Conservation (phyloP, 2,329 filamentous ascomycete genomes). For the Grosmannia huntii region DNA sequence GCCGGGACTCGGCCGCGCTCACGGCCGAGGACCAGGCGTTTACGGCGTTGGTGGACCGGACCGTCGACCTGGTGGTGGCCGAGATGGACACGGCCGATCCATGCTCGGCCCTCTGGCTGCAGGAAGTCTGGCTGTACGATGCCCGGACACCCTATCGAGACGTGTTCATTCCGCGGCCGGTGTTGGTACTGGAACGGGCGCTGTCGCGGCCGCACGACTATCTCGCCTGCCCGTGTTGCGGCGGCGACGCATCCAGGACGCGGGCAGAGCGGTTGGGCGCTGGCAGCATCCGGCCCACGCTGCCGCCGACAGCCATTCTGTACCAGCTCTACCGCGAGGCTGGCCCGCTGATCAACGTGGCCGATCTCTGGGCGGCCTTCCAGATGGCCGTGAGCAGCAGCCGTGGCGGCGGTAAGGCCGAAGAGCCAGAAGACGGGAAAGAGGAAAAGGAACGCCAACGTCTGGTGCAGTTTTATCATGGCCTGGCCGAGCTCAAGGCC, state of each 20-base stretch:
- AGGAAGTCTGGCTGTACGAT: conserved; percentile 68
- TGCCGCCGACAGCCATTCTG: conserved; percentile 59
- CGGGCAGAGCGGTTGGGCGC: conserved; percentile 18
- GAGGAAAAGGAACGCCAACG: conserved; percentile 38
- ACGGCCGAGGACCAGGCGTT: conserved; percentile 60
- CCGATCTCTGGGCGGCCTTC: conserved; percentile 70
- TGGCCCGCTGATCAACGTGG: conserved; percentile 63
- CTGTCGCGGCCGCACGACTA: conserved; percentile 65
- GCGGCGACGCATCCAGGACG: conserved; percentile 16
- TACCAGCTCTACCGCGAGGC: conserved; percentile 73
- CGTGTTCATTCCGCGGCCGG: conserved; percentile 63
- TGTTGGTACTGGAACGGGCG: conserved; percentile 57
- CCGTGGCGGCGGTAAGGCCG: conserved; percentile 26
- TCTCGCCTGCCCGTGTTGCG: conserved; percentile 59
- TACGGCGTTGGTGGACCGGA: conserved; percentile 48
- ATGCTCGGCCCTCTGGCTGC: conserved; percentile 39
- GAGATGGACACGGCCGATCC: conserved; percentile 19
- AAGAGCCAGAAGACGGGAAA: conserved; percentile 28
- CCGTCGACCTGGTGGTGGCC: conserved; percentile 35
- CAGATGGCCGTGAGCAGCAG: conserved; percentile 41
- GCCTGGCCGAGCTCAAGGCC: conserved; percentile 69
- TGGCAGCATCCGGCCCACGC: conserved; percentile 41
- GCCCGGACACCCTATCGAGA: conserved; percentile 55
- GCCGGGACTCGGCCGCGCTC: conserved; percentile 58
- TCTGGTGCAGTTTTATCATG: conserved; percentile 72